phyloP scores from a whole-genome alignment of 1,139 yeast genomes.

The Lodderomyces orthopsilosis region DNA sequence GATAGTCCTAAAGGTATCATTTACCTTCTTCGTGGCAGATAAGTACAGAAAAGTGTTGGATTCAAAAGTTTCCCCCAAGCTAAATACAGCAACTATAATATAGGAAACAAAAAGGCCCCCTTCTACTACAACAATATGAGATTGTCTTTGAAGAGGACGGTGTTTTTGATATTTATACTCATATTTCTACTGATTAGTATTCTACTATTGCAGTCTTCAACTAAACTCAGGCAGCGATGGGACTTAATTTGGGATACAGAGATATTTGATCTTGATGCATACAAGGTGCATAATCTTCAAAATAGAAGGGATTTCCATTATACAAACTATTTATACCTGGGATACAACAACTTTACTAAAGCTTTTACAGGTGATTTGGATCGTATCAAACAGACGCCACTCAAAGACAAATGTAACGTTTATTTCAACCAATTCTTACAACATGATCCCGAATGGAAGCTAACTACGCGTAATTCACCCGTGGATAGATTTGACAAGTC shows the following conservation, averaged over 20 bases:
- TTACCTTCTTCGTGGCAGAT: background rate
- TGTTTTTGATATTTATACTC: constrained; percentile 2
- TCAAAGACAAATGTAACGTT: constrained; percentile 25
- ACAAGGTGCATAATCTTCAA: constrained; percentile 14
- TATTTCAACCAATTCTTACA: constrained; percentile 26
- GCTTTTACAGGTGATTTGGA: constrained; percentile 14
- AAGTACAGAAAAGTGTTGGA: background rate
- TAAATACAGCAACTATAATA: background rate
- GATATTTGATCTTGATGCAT: constrained; percentile 12
- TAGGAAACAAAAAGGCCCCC: background rate
- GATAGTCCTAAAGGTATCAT: no score
- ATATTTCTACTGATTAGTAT: constrained; percentile 5
- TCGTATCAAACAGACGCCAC: constrained; percentile 15
- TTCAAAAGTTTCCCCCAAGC: background rate
- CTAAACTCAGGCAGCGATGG: constrained; percentile 1
- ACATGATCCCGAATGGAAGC: constrained; percentile 25
- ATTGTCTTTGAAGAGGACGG: constrained; percentile 15
- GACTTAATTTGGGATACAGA: constrained; percentile 5
- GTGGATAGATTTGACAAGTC: constrained; percentile 27
- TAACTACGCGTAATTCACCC: constrained; percentile 16
- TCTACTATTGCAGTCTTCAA: constrained; percentile 5
- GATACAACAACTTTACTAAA: constrained; percentile 21
- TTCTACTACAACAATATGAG: no score
- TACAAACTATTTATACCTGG: constrained; percentile 28
- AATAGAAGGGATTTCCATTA: constrained; percentile 26